A percentile compares a stretch with the other conserved stretches of the same genome.
These are phyloP conservation scores for Agrocybe praecox DNA, from an alignment of 768 basidiomycete genomes.

Conservation along the genomic window DNA sequence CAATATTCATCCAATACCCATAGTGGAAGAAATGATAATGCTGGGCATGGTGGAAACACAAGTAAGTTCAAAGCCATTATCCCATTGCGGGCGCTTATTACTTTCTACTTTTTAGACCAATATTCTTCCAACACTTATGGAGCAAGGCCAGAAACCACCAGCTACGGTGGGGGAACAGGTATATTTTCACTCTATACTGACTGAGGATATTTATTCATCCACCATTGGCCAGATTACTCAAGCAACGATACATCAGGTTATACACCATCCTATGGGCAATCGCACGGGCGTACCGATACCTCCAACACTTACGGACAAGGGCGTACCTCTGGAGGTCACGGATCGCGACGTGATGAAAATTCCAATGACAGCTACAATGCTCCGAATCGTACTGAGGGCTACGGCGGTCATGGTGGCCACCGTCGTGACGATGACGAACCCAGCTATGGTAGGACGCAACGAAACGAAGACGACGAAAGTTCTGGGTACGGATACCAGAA, in stretches of 20 bases:
- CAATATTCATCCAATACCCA: not conserved
- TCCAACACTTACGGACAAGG: conserved; percentile 3
- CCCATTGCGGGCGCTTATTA: no score
- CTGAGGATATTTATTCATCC: not conserved
- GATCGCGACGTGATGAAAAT: conserved; percentile 11
- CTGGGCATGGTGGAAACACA: not conserved
- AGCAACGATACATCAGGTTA: not conserved
- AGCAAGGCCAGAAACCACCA: not conserved
- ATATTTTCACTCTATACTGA: not conserved
- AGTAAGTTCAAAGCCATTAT: no score
- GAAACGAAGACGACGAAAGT: conserved; percentile 1
- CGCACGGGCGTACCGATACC: not conserved
- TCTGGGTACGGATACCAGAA: conserved; percentile 1
- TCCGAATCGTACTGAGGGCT: not conserved
- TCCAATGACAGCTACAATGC: conserved; percentile 8
- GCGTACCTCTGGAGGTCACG: conserved; percentile 3
- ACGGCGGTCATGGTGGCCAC: conserved; percentile 16
- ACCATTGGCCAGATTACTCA: not conserved
- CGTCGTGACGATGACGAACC: conserved; percentile 9
- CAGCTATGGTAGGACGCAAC: not conserved
- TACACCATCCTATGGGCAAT: not conserved
- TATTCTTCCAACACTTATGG: not conserved
- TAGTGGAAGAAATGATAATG: not conserved
- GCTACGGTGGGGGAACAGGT: not conserved
- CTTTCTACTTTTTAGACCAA: not conserved